A percentile compares a stretch with the other conserved stretches of the same genome.
Evolutionary conservation across 2,329 filamentous ascomycete species (phyloP).

Genomic region (Daldinia sp.): DNA sequence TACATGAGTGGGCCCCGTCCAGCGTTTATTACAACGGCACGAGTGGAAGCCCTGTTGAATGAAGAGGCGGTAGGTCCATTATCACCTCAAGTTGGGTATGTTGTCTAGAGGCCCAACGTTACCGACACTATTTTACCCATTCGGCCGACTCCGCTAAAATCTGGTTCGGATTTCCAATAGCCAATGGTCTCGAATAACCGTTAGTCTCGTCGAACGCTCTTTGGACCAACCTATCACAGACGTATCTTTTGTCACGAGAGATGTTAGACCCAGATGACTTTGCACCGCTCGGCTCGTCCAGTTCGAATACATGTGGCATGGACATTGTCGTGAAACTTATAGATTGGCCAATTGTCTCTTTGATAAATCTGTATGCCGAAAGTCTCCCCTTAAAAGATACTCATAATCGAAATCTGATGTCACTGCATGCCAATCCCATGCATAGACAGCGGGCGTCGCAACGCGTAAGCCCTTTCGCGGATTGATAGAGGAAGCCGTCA

Average conservation of each 20-base stretch:
- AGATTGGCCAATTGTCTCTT: neutral
- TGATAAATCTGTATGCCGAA: neutral
- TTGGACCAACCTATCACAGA: neutral
- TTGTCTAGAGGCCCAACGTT: constrained; percentile 4
- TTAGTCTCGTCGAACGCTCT: neutral
- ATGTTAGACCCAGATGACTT: neutral
- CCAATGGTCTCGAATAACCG: too few species aligned
- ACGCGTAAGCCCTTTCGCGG: neutral
- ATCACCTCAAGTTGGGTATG: constrained; percentile 1
- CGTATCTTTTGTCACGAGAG: neutral
- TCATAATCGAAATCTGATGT: constrained; percentile 1
- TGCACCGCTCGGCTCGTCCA: neutral
- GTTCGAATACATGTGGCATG: neutral
- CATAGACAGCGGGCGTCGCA: neutral
- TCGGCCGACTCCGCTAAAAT: constrained; percentile 2
- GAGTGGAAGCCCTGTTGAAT: neutral
- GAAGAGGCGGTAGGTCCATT: neutral
- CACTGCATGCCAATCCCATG: neutral
- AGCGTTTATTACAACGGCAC: neutral
- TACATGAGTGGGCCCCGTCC: constrained; percentile 1
- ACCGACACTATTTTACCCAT: neutral
- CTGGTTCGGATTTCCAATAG: neutral
- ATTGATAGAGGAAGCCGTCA: neutral
- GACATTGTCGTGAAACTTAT: neutral
- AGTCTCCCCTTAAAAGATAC: neutral